Conservation (phyloP, 202 grass and related monocot species). For the Carex arenaria region DNA sequence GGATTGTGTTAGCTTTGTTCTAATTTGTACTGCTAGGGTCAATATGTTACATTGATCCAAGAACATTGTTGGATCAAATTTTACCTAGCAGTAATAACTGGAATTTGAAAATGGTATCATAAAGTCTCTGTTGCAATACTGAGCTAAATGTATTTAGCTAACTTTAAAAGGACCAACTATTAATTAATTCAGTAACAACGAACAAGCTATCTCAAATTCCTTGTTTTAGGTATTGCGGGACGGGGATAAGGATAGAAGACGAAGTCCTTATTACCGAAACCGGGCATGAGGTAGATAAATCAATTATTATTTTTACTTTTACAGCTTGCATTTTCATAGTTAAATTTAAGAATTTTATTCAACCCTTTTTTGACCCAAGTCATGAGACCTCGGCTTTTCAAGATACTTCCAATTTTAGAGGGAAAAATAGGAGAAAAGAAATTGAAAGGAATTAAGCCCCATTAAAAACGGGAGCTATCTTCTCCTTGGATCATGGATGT, state of each 20-base stretch:
- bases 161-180: background rate
- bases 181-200: background rate
- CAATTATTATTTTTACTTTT: background rate
- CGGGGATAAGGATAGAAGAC: slow-evolving; percentile 85
- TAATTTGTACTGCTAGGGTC: background rate
- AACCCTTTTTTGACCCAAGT: background rate
- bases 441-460: background rate
- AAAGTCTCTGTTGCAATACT: background rate
- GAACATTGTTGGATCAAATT: background rate
- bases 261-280: slow-evolving; percentile 87
- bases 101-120: background rate
- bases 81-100: background rate
- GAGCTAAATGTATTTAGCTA: background rate
- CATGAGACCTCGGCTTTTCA: slow-evolving; percentile 1
- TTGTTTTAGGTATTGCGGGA: slow-evolving; percentile 39
- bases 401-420: background rate
- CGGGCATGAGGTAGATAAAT: slow-evolving; percentile 63
- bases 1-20: background rate
- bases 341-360: background rate
- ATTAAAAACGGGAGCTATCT: too few relatives aligned
- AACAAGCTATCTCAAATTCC: background rate
- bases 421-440: background rate
- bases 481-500: too few relatives aligned
- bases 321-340: background rate
- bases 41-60: background rate